Percentiles rank a stretch among this genome's conserved stretches.
Conservation (phyloP, 2,329 filamentous ascomycete species). For the Fusarium sp. region DNA sequence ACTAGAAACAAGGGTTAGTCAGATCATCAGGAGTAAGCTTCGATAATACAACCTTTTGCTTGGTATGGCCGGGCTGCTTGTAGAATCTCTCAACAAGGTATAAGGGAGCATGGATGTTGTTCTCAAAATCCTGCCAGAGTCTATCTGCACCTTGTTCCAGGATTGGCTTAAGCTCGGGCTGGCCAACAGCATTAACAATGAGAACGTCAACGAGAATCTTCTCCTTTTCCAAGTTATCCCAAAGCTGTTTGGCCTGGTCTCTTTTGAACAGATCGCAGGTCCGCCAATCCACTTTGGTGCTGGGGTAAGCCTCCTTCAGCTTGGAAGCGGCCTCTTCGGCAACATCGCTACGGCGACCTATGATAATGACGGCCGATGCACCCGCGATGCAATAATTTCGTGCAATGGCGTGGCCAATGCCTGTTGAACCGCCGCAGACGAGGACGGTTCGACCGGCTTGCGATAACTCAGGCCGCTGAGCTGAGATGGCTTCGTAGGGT, state of each 20-base stretch:
- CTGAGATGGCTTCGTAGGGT: conserved; percentile 51
- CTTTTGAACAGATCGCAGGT: conserved; percentile 9
- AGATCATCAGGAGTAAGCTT: accelerated
- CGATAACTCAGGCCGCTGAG: conserved; percentile 49
- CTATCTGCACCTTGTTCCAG: conserved; percentile 33
- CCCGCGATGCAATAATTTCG: conserved; percentile 60
- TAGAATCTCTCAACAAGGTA: conserved; percentile 30
- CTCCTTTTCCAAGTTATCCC: conserved; percentile 12
- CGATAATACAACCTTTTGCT: conserved; percentile 3
- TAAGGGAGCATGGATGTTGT: conserved; percentile 25
- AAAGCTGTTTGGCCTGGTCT: conserved; percentile 1
- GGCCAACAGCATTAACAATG: conserved; percentile 16
- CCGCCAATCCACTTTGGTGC: background rate
- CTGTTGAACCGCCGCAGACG: conserved; percentile 72
- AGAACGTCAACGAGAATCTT: conserved; percentile 15
- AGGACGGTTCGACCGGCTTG: conserved; percentile 63
- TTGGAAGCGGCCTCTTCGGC: conserved; percentile 1
- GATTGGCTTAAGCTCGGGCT: conserved; percentile 15
- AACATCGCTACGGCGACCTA: conserved; percentile 40
- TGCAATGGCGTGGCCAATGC: conserved; percentile 73
- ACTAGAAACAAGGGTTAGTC: background rate
- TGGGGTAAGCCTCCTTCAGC: conserved; percentile 7
- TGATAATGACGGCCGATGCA: conserved; percentile 50
- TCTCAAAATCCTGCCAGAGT: conserved; percentile 38
- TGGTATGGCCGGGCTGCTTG: conserved; percentile 21